phyloP scores from a whole-genome alignment of 2,329 filamentous ascomycete species.

The Albifimbria verrucaria region DNA sequence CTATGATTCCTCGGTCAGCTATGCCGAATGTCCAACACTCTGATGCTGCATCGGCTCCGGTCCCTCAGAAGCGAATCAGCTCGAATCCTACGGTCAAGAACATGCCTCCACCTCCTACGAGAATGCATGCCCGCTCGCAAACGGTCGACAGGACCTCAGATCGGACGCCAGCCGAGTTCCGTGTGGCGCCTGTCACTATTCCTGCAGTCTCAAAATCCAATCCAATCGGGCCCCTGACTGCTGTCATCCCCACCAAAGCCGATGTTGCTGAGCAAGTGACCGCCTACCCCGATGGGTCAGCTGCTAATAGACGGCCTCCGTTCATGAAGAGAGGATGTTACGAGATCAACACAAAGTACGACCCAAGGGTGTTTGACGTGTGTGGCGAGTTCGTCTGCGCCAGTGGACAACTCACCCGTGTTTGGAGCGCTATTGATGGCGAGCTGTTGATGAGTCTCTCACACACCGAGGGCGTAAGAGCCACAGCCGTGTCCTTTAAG shows the following conservation, averaged over 20 bases:
- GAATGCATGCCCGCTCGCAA: constrained; percentile 27
- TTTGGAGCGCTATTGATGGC: constrained; percentile 83
- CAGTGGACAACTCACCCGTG: constrained; percentile 79
- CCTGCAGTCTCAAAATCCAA: constrained; percentile 12
- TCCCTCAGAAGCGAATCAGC: constrained; percentile 26
- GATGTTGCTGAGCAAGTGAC: constrained; percentile 50
- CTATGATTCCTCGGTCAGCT: constrained; percentile 41
- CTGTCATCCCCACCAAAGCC: constrained; percentile 23
- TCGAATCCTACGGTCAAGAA: constrained; percentile 27
- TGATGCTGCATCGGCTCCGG: constrained; percentile 12
- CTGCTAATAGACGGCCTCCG: constrained; percentile 80
- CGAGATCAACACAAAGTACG: constrained; percentile 81
- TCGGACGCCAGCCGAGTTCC: constrained; percentile 17
- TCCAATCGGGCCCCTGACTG: constrained; percentile 14
- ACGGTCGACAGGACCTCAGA: constrained; percentile 33
- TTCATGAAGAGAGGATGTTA: constrained; percentile 67
- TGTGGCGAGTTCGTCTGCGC: constrained; percentile 87
- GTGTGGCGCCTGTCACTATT: constrained; percentile 17
- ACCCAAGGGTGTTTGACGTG: constrained; percentile 80
- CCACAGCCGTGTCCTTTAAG: constrained; percentile 81
- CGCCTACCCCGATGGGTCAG: constrained; percentile 80
- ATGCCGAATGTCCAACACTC: constrained; percentile 16
- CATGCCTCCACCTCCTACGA: constrained; percentile 24
- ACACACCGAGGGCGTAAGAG: constrained; percentile 82
- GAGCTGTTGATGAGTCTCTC: constrained; percentile 76